Base-by-base conservation (phyloP, 148 eudicot genomes). In the Camellia lanceoleosa region DNA sequence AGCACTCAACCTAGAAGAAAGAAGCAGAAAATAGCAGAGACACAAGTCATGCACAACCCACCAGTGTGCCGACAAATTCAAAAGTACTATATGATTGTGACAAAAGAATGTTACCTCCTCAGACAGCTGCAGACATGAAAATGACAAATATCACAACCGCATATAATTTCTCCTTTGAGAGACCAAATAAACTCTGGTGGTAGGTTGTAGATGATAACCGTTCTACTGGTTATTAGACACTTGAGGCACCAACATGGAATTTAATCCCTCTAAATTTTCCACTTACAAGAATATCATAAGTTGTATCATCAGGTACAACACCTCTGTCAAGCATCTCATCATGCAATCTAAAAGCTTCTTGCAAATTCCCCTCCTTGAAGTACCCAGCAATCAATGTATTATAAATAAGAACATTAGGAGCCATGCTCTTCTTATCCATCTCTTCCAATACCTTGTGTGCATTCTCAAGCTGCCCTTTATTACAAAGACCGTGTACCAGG, bases 301-400 rank as follows among this genome's bases (percentile, higher is more conserved):
- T 89, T 78, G 76, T 82, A 74, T 88, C 90, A 85, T 94, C 92
- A 71, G 91, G 89, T 14, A 67, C 79, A 77, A 90, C 89, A 78
- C 98, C 98, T 83, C 82, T 89, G 75, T 90, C 90, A 64, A n/a
- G n/a, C 96, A 92, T 92, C 74, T 90, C 95, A 83, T 92, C 93
- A 79, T 91, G 94, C 89, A 92, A 81, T 85, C 80, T 89, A 82
- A 87, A 91, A 78, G 92, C 95, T 88, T 92, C 97, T 41, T 84
- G 82, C 82, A 92, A 64, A 84, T 94, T 94, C 62, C 95, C 97
- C 82, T 85, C 92, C 85, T 83, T 90, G 71, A 92, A 89, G 78
- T 89, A 89, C 68, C 90, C 91, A 64, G 86, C 91, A 73, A 94
- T 87, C 74, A 94, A 67, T 2, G 91, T 78, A 80, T 90, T 90